Percentiles rank a stretch among this genome's conserved stretches.
Evolutionary conservation across 1,284 basidiomycete genomes (phyloP).

Genomic region (Vanrija humicola): DNA sequence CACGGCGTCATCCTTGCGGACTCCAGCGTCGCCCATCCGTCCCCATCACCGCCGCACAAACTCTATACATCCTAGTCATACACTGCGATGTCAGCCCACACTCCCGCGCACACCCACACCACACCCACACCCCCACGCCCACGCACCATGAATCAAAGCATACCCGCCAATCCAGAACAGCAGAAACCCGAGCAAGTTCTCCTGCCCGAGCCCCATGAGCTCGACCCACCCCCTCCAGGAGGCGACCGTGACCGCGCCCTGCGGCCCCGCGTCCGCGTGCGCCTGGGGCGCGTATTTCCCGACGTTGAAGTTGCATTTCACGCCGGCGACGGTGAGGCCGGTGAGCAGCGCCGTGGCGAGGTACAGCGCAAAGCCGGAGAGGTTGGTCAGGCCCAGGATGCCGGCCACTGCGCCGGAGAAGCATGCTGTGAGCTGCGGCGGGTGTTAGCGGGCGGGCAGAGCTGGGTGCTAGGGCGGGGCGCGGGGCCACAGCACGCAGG

Average conservation of each 20-base stretch:
- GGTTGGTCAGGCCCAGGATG: constrained; percentile 77
- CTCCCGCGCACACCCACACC: too few species aligned
- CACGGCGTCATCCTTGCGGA: too few species aligned
- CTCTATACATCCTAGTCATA: constrained; percentile 8
- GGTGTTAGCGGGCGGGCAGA: background rate
- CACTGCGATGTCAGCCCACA: constrained; percentile 12
- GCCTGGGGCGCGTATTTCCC: constrained; percentile 36
- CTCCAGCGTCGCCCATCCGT: too few species aligned
- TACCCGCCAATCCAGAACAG: constrained; percentile 85
- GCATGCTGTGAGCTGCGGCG: constrained; percentile 62
- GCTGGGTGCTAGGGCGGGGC: too few species aligned
- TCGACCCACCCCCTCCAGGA: constrained; percentile 52
- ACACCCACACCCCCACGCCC: background rate
- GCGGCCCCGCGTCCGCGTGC: constrained; percentile 14
- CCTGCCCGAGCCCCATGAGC: constrained; percentile 72
- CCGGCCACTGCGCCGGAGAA: constrained; percentile 80
- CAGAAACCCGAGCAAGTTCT: constrained; percentile 79
- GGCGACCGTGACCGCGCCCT: constrained; percentile 46
- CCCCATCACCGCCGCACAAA: too few species aligned
- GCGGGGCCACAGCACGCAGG: background rate
- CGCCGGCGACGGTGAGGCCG: constrained; percentile 59
- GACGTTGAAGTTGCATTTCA: constrained; percentile 62
- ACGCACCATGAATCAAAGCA: constrained; percentile 40
- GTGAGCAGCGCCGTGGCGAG: constrained; percentile 62
- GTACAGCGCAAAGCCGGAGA: constrained; percentile 74